Evolutionary conservation across 768 basidiomycete genomes (phyloP), one percentile per base, ranked within the genome.

Genomic region (Hortiboletus campestris): DNA sequence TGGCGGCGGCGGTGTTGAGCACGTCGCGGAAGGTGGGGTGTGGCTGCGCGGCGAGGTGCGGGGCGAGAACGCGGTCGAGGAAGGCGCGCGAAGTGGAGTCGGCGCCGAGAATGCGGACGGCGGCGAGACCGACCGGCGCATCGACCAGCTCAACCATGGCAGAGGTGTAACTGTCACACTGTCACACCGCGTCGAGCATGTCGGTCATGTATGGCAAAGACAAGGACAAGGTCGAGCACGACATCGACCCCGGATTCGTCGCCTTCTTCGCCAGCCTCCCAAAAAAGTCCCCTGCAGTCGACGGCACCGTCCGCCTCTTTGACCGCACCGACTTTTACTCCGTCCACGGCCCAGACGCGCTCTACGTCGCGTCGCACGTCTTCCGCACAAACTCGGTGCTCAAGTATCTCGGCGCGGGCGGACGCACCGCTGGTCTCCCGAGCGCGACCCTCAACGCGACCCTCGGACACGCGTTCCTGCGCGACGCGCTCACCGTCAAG

Each of bases 321-420:
- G 84, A 87, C 64, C 85, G 94, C 25, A 81, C 79, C 63, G 85
- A 89, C 16, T 98, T 82, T 72, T 98, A 92, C 75, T 84, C 86
- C n/a, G 87, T 85, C 1, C 93, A 98, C 66, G 94, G 94, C 0
- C 74, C 83, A 6, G 95, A 98, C 70, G 96, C 96, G 1, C 75
- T 83, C n/a, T 93, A 85, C 61, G 84, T 96, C 59, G 95, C 96
- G 6, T 78, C 84, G 19, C 81, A 91, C 62, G 85, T 90, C 50
- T 94, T 84, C 63, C 88, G 83, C 53, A 99, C 97, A 3, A 89
- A 91, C 63, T 88, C 91, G 1, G 94, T 98, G 55, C 80, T 99
- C 72, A 96, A 96, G 72, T 89, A 91, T 67, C 84, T 97, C 40
- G 96, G 96, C 7, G 67, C 73, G 0, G 82, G 81, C 0, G 84